Evolutionary conservation across 257 asterid genomes (phyloP).

Genomic region (Solanum medicagineum): DNA sequence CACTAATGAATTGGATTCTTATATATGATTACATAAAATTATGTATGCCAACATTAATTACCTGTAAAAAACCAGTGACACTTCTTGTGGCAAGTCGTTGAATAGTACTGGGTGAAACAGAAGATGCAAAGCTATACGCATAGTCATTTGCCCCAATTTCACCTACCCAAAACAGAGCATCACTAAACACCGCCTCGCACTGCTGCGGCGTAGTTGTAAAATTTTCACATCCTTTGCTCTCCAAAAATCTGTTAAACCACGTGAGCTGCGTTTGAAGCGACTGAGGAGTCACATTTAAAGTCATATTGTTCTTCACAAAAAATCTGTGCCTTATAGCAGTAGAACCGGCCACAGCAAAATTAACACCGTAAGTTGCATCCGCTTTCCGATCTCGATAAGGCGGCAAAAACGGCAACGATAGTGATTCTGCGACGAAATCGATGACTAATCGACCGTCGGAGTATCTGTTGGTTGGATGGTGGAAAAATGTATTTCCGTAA

Average conservation of each 20-base stretch:
- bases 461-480: slow-evolving; percentile 78
- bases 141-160: slow-evolving; percentile 77
- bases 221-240: slow-evolving; percentile 34
- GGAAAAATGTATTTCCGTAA: slow-evolving; percentile 74
- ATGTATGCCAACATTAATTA: not conserved
- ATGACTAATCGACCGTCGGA: slow-evolving; percentile 82
- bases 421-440: slow-evolving; percentile 49
- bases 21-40: not conserved
- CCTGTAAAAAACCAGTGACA: slow-evolving; percentile 45
- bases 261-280: slow-evolving; percentile 49
- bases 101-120: slow-evolving; percentile 26
- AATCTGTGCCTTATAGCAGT: slow-evolving; percentile 64
- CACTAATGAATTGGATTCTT: not conserved
- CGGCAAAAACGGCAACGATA: slow-evolving; percentile 52
- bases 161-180: slow-evolving; percentile 69
- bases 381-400: slow-evolving; percentile 34
- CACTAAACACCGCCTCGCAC: slow-evolving; percentile 27
- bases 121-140: slow-evolving; percentile 51
- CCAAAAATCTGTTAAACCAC: slow-evolving; percentile 43
- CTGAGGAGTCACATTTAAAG: slow-evolving; percentile 47
- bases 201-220: slow-evolving; percentile 11
- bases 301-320: slow-evolving; percentile 37
- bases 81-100: slow-evolving; percentile 50
- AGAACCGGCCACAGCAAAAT: slow-evolving; percentile 78
- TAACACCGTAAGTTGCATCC: slow-evolving; percentile 27